Evolutionary conservation across 768 basidiomycete species (phyloP), one percentile per base, ranked within the genome.

Genomic region (Mycena indigotica): DNA sequence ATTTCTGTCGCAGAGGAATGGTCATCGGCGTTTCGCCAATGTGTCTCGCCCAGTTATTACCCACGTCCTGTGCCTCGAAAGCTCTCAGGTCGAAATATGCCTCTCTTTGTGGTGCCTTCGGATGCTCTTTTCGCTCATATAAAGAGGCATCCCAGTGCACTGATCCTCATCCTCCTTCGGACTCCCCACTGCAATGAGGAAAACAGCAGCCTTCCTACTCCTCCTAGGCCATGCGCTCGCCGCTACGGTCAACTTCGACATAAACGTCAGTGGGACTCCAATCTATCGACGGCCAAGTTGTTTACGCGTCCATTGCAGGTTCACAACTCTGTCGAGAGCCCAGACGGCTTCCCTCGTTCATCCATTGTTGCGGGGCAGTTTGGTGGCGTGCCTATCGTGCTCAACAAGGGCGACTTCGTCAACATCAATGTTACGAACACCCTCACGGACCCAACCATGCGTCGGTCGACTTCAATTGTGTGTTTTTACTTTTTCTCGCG

Each of bases 371-470:
- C 76, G 23, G 78, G 76, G 3, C 19, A 57, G 2, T 73, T 75
- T 46, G 77, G 79, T 30, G 80, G 77, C 0, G 63, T 76, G 2
- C 65, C 75, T 19, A 74, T 82, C 32, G 64, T 70, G 29, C 77
- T 73, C 17, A 72, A 71, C 56, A 80, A 78, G 64, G 65, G 65
- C 45, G 74, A 76, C 52, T 60, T 58, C 1, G 55, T 76, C 10
- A 71, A 73, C 49, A 69, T 76, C 38, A 65, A 69, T 1, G 69
- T 70, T 13, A 69, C 73, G 51, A 71, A 72, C 54, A 58, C 67
- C 35, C 69, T 74, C 49, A 64, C 65, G 17, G 60, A 73, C 56
- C 67, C 73, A 0, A 62, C 53, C 2, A 76, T 76, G 75, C 64
- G 71, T 69, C 67, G 60, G 26, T 55, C 41, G 28, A 58, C 28